A percentile compares a stretch with the other conserved stretches of the same genome.
Evolutionary conservation across 768 basidiomycete genomes (phyloP).

Genomic region (Rhizopogon vesiculosus): DNA sequence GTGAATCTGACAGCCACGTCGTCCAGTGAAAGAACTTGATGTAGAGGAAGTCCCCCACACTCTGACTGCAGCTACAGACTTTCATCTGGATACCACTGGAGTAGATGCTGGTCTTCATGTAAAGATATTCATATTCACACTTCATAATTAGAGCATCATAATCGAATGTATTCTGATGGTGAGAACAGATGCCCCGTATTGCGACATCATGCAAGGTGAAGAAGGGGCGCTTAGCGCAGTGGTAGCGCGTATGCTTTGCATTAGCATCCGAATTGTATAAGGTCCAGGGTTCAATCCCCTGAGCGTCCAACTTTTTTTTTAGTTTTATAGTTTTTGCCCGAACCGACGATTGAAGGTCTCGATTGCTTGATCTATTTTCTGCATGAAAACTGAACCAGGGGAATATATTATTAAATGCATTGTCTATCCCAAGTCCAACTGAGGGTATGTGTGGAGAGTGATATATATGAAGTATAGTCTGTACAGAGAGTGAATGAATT

Average conservation of each 20-base stretch:
- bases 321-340: no score
- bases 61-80: constrained; percentile 6
- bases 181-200: neutral
- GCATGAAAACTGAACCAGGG: no score
- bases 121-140: constrained; percentile 40
- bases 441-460: neutral
- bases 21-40: constrained; percentile 17
- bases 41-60: constrained; percentile 23
- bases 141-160: neutral
- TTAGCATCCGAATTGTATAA: constrained; percentile 27
- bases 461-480: neutral
- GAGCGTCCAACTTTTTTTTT: constrained; percentile 29
- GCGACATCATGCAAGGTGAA: fast-evolving
- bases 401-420: neutral
- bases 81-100: constrained; percentile 21
- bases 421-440: neutral
- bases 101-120: constrained; percentile 33
- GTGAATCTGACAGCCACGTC: neutral
- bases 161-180: neutral
- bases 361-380: no score
- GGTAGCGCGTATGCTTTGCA: constrained; percentile 28
- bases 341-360: no score
- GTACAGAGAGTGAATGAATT: neutral
- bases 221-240: constrained; percentile 21
- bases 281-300: constrained; percentile 42